phyloP scores from a whole-genome alignment of 768 basidiomycete species.

The Naganishia kalamii region DNA sequence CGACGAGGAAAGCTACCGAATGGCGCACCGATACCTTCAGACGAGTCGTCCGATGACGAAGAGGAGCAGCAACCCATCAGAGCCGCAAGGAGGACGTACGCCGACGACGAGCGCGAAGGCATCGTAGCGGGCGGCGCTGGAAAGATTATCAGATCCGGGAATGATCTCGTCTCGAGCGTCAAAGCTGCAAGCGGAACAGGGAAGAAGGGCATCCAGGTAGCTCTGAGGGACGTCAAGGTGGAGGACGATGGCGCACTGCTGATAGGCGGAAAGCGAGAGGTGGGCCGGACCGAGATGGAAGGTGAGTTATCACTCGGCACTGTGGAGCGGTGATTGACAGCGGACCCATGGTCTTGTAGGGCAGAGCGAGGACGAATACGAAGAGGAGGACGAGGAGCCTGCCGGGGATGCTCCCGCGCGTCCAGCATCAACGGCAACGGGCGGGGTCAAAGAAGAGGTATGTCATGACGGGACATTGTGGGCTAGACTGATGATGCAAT shows the following conservation, averaged over 20 bases:
- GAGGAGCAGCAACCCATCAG: constrained; percentile 24
- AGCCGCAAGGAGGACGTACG: constrained; percentile 25
- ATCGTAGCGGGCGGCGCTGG: constrained; percentile 44
- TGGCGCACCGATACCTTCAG: constrained; percentile 23
- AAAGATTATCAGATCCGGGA: constrained; percentile 25
- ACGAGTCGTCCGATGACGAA: constrained; percentile 34
- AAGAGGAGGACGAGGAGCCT: constrained; percentile 31
- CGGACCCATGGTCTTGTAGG: background rate
- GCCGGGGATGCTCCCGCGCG: background rate
- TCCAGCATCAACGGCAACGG: background rate
- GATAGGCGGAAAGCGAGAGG: constrained; percentile 23
- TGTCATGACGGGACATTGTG: background rate
- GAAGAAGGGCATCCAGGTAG: constrained; percentile 32
- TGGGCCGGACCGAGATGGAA: constrained; percentile 21
- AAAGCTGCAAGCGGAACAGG: constrained; percentile 15
- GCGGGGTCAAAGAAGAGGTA: background rate
- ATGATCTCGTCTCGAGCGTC: background rate
- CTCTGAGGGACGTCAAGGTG: constrained; percentile 38
- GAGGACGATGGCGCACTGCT: constrained; percentile 29
- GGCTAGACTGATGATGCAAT: background rate
- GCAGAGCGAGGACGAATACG: constrained; percentile 27
- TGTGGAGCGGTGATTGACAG: background rate
- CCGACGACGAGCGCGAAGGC: background rate
- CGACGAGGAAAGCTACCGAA: constrained; percentile 24
- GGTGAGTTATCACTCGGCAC: background rate